Evolutionary conservation across 2,329 filamentous ascomycete genomes (phyloP).

Genomic region (Akanthomyces lecanii): DNA sequence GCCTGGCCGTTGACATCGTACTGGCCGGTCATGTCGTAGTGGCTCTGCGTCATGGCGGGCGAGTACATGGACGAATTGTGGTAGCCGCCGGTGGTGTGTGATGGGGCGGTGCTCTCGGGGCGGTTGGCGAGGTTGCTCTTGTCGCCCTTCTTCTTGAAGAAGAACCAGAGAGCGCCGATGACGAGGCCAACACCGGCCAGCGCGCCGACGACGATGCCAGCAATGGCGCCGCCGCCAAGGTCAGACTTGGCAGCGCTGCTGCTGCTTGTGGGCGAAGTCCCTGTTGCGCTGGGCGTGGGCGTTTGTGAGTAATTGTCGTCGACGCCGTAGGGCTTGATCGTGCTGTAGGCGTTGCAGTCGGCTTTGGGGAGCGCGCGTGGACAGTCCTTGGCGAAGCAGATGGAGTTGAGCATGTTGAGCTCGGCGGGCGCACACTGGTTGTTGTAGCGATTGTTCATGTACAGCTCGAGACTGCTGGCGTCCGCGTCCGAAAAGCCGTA

Average conservation of each 20-base stretch:
- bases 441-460: constrained; percentile 29
- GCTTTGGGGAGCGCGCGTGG: constrained; percentile 25
- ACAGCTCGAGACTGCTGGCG: constrained; percentile 20
- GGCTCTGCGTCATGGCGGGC: constrained; percentile 4
- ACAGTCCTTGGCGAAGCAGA: constrained; percentile 27
- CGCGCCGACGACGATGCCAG: constrained; percentile 5
- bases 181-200: not conserved
- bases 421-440: constrained; percentile 25
- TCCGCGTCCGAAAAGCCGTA: constrained; percentile 28
- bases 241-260: not conserved
- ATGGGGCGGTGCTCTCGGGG: not conserved
- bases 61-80: constrained; percentile 7
- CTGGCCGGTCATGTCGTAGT: not conserved
- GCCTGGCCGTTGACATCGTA: not conserved
- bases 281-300: not conserved
- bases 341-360: constrained; percentile 26
- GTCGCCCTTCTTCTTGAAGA: not conserved
- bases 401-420: constrained; percentile 24
- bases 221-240: constrained; percentile 11
- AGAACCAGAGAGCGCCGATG: constrained; percentile 1
- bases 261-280: not conserved
- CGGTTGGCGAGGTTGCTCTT: not conserved
- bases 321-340: constrained; percentile 20
- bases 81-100: not conserved
- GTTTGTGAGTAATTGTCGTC: not conserved